Base-by-base conservation (phyloP, 306 rosid genomes). In the Glycine tomentella region DNA sequence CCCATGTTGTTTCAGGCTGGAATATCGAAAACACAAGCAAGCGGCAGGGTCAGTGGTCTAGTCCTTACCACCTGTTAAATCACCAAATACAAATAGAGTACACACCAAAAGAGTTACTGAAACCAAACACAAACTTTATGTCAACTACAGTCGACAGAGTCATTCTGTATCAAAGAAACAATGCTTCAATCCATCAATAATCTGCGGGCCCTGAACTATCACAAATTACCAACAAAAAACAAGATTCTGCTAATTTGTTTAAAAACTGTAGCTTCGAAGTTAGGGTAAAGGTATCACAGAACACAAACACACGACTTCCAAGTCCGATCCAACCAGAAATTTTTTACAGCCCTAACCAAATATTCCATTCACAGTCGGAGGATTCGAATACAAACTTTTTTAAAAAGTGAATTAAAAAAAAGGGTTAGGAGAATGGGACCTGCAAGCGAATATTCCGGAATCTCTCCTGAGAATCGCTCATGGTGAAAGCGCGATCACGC, bases 401-500 rank as follows among this genome's bases (percentile, higher is more conserved):
- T 20, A 10, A 79, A 79, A 45, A 8, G 51, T 1, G 17, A 13
- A 34, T 36, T 36, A 36, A 2, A 34, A 59, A 59, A 10, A 59
- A 53, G 20, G 0, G 11, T 56, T 57, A 12, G 34, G 48, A 31
- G 46, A 45, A 58, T 10, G 7, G 25, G 9, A 87, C 92, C 90
- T 89, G 92, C 71, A 89, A 89, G 13, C 90, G 90, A 11, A 89
- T 89, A 69, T 89, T 87, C 8, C 92, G 88, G 77, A 89, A 89
- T 15, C 92, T 69, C 36, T 89, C 92, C 71, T 89, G 92, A 59
- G 92, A 89, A 69, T 89, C 90, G 51, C 89, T 89, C 87, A 89
- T 89, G 65, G 87, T 87, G 81, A 89, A 89, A 65, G 89, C 88
- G 1, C 92, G 87, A 83, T 89, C 92, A 48, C 92, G 90, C 62